Percentiles rank a stretch among this genome's conserved stretches.
These are phyloP conservation scores for Saturnispora saitoi DNA, from an alignment of 805 yeast species.

Conservation along the genomic window DNA sequence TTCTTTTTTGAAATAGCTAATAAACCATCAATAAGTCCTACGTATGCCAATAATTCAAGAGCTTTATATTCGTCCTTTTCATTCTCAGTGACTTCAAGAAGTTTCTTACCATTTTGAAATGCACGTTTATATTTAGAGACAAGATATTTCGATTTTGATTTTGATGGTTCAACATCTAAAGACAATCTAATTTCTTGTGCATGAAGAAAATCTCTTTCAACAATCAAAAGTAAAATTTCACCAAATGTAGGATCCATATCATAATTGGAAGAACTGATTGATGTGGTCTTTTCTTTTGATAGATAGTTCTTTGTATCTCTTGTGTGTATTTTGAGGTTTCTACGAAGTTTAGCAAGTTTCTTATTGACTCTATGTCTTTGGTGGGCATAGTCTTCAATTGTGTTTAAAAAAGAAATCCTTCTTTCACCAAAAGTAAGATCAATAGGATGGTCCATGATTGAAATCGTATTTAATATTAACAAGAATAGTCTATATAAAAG, in stretches of 20 bases:
- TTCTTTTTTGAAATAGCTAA: constrained; percentile 42
- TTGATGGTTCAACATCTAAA: constrained; percentile 44
- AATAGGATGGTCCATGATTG: constrained; percentile 39
- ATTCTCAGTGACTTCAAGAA: constrained; percentile 33
- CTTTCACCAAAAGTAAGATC: constrained; percentile 46
- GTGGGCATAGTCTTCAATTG: constrained; percentile 60
- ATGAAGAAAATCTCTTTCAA: constrained; percentile 69
- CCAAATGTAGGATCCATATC: constrained; percentile 45
- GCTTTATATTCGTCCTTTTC: constrained; percentile 30
- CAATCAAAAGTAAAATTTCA: constrained; percentile 49
- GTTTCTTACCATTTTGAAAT: constrained; percentile 33
- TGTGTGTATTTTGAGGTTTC: constrained; percentile 51
- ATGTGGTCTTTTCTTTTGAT: constrained; percentile 38
- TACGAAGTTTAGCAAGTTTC: constrained; percentile 56
- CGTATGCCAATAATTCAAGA: constrained; percentile 32
- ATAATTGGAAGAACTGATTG: constrained; percentile 42
- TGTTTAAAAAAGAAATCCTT: constrained; percentile 50
- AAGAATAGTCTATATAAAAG: background rate
- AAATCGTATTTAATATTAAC: background rate
- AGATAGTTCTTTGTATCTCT: constrained; percentile 59
- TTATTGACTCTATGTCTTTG: constrained; percentile 58
- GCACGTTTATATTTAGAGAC: constrained; percentile 64
- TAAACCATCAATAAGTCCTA: constrained; percentile 29
- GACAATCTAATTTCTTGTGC: constrained; percentile 55
- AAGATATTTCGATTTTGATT: constrained; percentile 42